Conservation (phyloP, 2,329 filamentous ascomycete genomes). For the Botrytis elliptica region DNA sequence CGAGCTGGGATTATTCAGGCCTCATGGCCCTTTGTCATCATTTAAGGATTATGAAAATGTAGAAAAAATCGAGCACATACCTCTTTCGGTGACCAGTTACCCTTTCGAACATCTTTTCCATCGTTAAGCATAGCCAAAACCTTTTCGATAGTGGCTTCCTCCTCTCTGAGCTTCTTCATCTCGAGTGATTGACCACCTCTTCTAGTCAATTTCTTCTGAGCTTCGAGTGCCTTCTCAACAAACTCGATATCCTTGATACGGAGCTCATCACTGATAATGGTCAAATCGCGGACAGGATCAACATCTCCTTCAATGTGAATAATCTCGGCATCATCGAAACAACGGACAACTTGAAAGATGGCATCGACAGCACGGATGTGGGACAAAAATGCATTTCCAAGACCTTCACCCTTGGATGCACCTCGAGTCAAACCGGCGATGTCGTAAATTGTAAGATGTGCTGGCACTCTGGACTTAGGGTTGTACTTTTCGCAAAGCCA, state of each 20-base stretch:
- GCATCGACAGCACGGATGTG: constrained; percentile 98
- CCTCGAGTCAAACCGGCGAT: constrained; percentile 95
- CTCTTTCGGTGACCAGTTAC: constrained; percentile 89
- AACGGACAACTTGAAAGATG: constrained; percentile 95
- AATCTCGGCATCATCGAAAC: constrained; percentile 98
- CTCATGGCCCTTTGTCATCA: constrained; percentile 98
- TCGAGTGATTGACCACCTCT: constrained; percentile 93
- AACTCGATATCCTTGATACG: constrained; percentile 99
- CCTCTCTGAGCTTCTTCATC: constrained; percentile 95
- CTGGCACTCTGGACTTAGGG: constrained; percentile 94
- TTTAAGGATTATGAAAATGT: constrained; percentile 45
- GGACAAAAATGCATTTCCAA: constrained; percentile 96
- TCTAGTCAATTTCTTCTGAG: constrained; percentile 88
- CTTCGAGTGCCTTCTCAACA: constrained; percentile 90
- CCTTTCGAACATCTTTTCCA: constrained; percentile 92
- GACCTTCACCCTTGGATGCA: constrained; percentile 93
- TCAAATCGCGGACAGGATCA: constrained; percentile 87
- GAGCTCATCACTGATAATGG: constrained; percentile 95
- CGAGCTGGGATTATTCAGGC: constrained; percentile 99
- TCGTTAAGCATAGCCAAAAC: constrained; percentile 78
- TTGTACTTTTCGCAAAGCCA: constrained; percentile 97
- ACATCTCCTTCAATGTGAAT: constrained; percentile 99
- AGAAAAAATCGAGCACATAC: constrained; percentile 56
- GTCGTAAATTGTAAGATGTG: constrained; percentile 97
- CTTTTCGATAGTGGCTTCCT: constrained; percentile 91